Conservation (phyloP, 345 rosid genomes). For the Citrus reticulata region DNA sequence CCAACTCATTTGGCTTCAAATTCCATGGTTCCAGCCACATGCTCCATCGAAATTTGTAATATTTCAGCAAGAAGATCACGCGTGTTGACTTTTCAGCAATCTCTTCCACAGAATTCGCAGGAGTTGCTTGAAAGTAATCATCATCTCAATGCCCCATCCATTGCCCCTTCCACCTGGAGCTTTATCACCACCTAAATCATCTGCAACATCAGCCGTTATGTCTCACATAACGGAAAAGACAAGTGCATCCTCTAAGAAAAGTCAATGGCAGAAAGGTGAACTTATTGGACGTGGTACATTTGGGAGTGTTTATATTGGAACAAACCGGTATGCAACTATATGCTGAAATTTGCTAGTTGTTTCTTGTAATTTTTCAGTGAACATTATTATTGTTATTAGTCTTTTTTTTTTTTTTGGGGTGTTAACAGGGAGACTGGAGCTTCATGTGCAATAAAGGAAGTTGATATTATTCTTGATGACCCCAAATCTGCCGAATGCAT, state of each 20-base stretch:
- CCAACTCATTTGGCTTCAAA: too few relatives aligned
- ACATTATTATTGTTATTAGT: neutral
- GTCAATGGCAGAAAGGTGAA: conserved; percentile 68
- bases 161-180: conserved; percentile 67
- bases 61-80: too few relatives aligned
- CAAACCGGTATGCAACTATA: conserved; percentile 36
- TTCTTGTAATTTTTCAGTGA: neutral
- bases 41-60: too few relatives aligned
- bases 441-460: conserved; percentile 70
- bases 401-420: neutral
- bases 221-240: conserved; percentile 26
- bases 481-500: conserved; percentile 59
- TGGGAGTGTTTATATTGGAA: conserved; percentile 60
- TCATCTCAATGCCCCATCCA: conserved; percentile 41
- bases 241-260: conserved; percentile 18
- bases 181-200: conserved; percentile 15
- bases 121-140: conserved; percentile 25
- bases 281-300: conserved; percentile 73
- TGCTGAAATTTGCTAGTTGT: conserved; percentile 7
- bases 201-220: conserved; percentile 4
- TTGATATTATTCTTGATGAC: conserved; percentile 54
- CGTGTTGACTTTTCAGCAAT: neutral
- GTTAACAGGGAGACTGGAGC: conserved; percentile 65
- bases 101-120: conserved; percentile 19
- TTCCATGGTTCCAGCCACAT: too few relatives aligned